Evolutionary conservation across 768 basidiomycete genomes (phyloP), one percentile per base, ranked within the genome.

Genomic region (Porpolomopsis calyptriformis): DNA sequence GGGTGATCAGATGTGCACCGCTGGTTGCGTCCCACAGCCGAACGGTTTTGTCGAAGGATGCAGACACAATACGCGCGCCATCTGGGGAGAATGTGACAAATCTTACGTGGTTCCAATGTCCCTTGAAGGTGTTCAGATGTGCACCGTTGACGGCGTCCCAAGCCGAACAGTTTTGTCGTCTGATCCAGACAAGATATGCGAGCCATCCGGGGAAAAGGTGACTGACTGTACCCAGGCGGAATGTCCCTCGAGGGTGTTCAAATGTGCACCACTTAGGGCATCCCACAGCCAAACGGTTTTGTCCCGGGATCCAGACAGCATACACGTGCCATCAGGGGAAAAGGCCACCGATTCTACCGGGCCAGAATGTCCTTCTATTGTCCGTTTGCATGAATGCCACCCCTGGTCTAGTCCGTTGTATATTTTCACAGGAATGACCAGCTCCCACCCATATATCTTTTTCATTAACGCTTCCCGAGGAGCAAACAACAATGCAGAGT

Each of bases 121-220:
- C 48, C 7, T 14, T 31, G 7, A 31, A 14, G 14, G 29, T 31
- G 7, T 7, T 14, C 14, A 31, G 29, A 31, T 31, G 29, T 31
- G 29, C 29, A 31, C 29, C 29, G 29, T 14, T 31, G 29, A 31
- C 29, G 7, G 29, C 29, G 10, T 16, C 37, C 37, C 16, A 16
- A 39, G 16, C 7, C 29, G 29, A 31, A 31, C 19, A 14, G 29
- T 31, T 14, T 7, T 31, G 29, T 31, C 29, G 7, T 14, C 14
- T 7, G 29, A 31, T 31, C 29, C 18, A 31, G 29, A 31, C 29
- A 31, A 7, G 14, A 31, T 14, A 80, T 77, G 25, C 89, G 77
- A 4, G 89, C 90, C 29, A 92, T 81, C 26, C 83, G 82, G 0
- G 89, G 88, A 1, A 91, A 85, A 66, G 87, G 89, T 54, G 70